Evolutionary conservation across 306 rosid genomes (phyloP).

Genomic region (Myrica gale): DNA sequence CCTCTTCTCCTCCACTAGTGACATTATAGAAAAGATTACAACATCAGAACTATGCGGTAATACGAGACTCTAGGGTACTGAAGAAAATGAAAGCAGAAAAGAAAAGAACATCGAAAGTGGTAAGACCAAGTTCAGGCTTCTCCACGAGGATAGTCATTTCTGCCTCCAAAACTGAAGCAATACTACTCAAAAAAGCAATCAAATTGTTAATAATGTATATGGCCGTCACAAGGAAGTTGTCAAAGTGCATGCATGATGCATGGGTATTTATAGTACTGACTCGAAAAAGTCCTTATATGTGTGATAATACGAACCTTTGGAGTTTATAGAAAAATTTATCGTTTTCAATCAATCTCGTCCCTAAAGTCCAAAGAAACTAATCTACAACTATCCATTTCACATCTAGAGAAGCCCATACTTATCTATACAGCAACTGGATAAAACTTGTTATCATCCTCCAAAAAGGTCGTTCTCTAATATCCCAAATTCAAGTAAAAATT

Average conservation of each 20-base stretch:
- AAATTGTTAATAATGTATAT: background rate
- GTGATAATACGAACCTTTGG: background rate
- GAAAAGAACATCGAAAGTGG: background rate
- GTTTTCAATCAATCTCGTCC: background rate
- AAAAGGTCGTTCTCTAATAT: background rate
- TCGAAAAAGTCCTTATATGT: background rate
- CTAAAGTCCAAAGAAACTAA: background rate
- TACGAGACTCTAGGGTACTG: background rate
- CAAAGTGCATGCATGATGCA: background rate
- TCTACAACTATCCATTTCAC: no score
- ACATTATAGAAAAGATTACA: conserved; percentile 1
- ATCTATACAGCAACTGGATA: background rate
- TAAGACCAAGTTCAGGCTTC: conserved; percentile 45
- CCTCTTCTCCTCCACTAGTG: background rate
- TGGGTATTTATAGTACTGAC: background rate
- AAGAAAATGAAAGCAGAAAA: no score
- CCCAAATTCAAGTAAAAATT: no score
- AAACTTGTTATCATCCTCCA: background rate
- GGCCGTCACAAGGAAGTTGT: background rate
- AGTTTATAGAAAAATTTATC: background rate
- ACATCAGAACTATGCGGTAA: background rate
- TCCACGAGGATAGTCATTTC: conserved; percentile 57
- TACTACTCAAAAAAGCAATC: background rate
- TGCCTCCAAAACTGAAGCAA: background rate
- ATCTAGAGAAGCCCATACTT: background rate